Base-by-base conservation (phyloP, 1,139 yeast genomes). In the Pichia norvegensis region DNA sequence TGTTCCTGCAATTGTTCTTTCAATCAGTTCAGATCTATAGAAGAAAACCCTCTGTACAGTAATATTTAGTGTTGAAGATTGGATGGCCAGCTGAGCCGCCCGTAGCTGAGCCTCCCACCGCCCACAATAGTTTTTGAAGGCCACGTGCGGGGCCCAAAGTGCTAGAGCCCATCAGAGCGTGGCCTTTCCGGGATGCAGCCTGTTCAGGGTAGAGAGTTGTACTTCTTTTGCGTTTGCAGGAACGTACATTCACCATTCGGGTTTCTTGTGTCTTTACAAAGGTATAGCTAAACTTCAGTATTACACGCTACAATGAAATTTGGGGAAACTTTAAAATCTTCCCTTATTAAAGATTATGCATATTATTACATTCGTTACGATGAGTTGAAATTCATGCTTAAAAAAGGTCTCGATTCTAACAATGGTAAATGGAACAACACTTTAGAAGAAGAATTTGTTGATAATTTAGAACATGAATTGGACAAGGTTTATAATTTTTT, bases 401-500 rank as follows among this genome's bases (percentile, higher is more conserved):
- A 86, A 58, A 78, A 78, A 56, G 82, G 82, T 17, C 68, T 85
- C 52, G 62, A 61, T 14, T 59, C 65, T 17, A 68, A 72, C 55
- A 40, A 50, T 37, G 46, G 48, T 25, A 42, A 45, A 14, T 90
- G 97, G 97, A 72, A 78, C 45, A 79, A 83, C 54, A 76, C 76
- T 42, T 69, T 82, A 48, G 97, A 90, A 63, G 95, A 88, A 58
- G 78, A 79, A 40, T 90, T 90, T 60, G 75, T 90, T 45, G 75
- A 77, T 36, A 72, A 75, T 13, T 68, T 90, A 52, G 97, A 88
- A 63, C 68, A 74, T 11, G 96, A 90, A 61, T 73, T 90, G 60
- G 96, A 87, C 64, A 90, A 90, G 68, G 95, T 90, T 21, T 90
- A 80, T 68, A 82, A 86, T 29, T 90, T 90, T 68, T 90, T 94